Conservation (phyloP, 306 rosid species). For the Senna siamea region DNA sequence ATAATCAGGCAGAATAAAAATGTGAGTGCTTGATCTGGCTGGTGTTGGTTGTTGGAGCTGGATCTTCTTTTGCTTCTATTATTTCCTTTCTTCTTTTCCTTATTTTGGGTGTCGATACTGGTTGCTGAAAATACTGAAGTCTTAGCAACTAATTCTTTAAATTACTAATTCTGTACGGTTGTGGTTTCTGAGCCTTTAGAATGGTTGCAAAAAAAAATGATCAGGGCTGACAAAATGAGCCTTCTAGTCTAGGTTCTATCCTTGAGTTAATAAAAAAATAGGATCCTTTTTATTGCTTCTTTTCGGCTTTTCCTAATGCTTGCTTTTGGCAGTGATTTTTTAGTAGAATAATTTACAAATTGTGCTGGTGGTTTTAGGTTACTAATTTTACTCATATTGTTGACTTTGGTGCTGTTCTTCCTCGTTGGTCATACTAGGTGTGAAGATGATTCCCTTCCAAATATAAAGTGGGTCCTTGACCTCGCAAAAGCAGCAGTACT, state of each 20-base stretch:
- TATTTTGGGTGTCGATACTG: not conserved
- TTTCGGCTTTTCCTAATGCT: not conserved
- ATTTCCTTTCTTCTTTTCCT: too few species aligned
- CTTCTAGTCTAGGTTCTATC: conserved; percentile 17
- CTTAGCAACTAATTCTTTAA: not conserved
- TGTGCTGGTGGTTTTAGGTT: not conserved
- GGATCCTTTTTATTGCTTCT: not conserved
- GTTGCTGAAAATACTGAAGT: too few species aligned
- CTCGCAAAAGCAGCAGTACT: conserved; percentile 87
- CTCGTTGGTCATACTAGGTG: conserved; percentile 57
- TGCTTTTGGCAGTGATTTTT: conserved; percentile 31
- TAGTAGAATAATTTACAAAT: conserved; percentile 10
- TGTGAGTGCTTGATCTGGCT: too few species aligned
- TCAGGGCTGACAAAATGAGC: not conserved
- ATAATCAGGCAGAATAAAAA: too few species aligned
- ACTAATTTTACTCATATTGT: not conserved
- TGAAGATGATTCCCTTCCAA: conserved; percentile 90
- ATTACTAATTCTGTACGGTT: not conserved
- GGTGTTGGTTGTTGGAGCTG: too few species aligned
- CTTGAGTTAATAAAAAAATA: conserved; percentile 1
- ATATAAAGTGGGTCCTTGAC: conserved; percentile 64
- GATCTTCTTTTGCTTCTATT: too few species aligned
- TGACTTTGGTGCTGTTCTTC: conserved; percentile 33
- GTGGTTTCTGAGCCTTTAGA: conserved; percentile 21
- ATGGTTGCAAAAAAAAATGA: conserved; percentile 16